Evolutionary conservation across 768 basidiomycete species (phyloP).

Genomic region (Auriscalpium microsporum): DNA sequence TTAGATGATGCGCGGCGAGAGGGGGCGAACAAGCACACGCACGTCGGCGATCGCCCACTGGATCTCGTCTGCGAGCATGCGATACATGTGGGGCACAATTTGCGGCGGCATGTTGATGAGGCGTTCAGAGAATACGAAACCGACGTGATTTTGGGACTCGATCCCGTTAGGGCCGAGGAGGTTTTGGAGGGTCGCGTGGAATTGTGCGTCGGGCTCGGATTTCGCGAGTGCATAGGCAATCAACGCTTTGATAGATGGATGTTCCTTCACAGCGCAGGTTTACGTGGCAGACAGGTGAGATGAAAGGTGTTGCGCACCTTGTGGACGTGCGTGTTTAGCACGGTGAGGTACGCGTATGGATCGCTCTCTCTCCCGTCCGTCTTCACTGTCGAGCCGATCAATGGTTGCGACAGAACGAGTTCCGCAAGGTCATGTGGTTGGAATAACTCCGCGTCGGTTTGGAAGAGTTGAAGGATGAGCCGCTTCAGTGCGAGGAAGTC

Average conservation of each 20-base stretch:
- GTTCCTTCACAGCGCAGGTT: constrained; percentile 38
- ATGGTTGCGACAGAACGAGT: constrained; percentile 64
- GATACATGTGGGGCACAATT: constrained; percentile 86
- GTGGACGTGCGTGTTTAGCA: constrained; percentile 68
- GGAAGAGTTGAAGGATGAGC: constrained; percentile 60
- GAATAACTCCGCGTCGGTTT: constrained; percentile 64
- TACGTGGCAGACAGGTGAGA: background rate
- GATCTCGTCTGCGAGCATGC: constrained; percentile 82
- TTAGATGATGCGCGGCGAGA: background rate
- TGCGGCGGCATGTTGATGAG: constrained; percentile 95
- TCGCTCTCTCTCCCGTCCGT: constrained; percentile 86
- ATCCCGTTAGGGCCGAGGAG: constrained; percentile 34
- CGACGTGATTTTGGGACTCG: constrained; percentile 48
- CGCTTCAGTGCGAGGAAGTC: constrained; percentile 87
- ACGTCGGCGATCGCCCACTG: constrained; percentile 61
- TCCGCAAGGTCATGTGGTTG: constrained; percentile 70
- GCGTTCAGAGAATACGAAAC: constrained; percentile 79
- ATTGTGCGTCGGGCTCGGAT: constrained; percentile 36
- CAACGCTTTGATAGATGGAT: constrained; percentile 63
- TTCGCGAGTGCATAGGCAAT: constrained; percentile 63
- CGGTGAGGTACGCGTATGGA: constrained; percentile 82
- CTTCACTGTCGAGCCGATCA: constrained; percentile 85
- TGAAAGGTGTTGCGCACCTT: constrained; percentile 32
- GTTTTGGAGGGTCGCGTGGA: constrained; percentile 45
- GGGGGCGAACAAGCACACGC: constrained; percentile 18